Conservation (phyloP, 2,329 filamentous ascomycete genomes). For the Trichoderma sp. region DNA sequence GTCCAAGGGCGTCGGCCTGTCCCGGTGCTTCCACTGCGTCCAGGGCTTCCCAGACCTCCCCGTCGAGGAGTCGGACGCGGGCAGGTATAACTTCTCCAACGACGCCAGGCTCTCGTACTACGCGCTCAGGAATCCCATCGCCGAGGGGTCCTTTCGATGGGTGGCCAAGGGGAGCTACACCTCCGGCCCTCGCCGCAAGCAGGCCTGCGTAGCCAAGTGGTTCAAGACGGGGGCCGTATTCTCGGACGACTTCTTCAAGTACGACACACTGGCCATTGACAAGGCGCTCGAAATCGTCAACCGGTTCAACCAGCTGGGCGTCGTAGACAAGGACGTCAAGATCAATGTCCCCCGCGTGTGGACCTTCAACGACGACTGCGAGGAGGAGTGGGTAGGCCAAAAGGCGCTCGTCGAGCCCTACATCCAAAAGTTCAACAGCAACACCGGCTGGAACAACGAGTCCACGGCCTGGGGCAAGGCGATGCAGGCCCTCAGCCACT, state of each 20-base stretch:
- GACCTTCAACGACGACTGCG: conserved; percentile 29
- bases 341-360: conserved; percentile 44
- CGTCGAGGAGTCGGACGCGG: conserved; percentile 13
- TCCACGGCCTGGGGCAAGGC: conserved; percentile 39
- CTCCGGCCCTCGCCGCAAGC: conserved; percentile 36
- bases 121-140: conserved; percentile 26
- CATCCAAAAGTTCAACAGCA: conserved; percentile 51
- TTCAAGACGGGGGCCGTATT: conserved; percentile 45
- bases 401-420: conserved; percentile 43
- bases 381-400: conserved; percentile 29
- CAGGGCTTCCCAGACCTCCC: conserved; percentile 20
- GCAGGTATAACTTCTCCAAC: conserved; percentile 30
- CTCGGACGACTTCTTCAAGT: conserved; percentile 40
- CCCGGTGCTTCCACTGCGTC: conserved; percentile 29
- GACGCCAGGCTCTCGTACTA: fast-evolving
- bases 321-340: conserved; percentile 40
- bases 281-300: conserved; percentile 43
- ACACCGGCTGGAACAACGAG: conserved; percentile 44
- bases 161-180: conserved; percentile 37
- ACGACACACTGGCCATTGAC: conserved; percentile 44
- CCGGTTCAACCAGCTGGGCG: conserved; percentile 39
- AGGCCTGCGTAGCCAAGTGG: conserved; percentile 44
- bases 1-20: conserved; percentile 22
- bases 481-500: conserved; percentile 50
- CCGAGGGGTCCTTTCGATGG: conserved; percentile 29